Conservation (phyloP, 2,329 filamentous ascomycete genomes). For the Ceratocystiopsis sp. region DNA sequence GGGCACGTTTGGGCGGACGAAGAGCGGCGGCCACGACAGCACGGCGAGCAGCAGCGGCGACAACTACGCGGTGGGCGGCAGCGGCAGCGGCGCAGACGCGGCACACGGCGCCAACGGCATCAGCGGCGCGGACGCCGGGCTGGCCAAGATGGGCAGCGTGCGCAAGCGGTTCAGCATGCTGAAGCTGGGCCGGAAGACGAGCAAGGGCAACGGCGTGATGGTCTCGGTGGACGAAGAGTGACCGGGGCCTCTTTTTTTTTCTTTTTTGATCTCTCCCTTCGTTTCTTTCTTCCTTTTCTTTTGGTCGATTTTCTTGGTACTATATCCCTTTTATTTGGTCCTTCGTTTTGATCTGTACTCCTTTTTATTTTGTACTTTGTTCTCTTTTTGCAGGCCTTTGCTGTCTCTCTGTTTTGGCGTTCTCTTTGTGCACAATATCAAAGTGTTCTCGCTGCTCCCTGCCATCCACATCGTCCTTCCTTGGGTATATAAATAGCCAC, state of each 20-base stretch:
- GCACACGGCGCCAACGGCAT: background rate
- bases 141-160: slow-evolving; percentile 42
- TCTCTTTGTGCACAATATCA: no score
- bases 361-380: background rate
- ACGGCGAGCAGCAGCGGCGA: slow-evolving; percentile 8
- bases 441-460: no score
- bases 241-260: slow-evolving; percentile 3
- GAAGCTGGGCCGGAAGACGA: slow-evolving; percentile 54
- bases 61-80: slow-evolving; percentile 10
- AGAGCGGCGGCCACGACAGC: slow-evolving; percentile 6
- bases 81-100: slow-evolving; percentile 2
- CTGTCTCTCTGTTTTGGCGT: background rate
- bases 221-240: slow-evolving; percentile 39
- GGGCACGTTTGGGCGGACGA: no score
- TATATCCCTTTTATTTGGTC: background rate
- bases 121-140: slow-evolving; percentile 9
- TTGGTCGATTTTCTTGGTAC: background rate
- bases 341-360: background rate
- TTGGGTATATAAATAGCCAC: no score
- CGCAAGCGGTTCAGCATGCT: slow-evolving; percentile 66
- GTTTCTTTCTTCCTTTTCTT: background rate
- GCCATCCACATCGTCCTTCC: no score
- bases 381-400: background rate
- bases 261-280: background rate
- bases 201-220: slow-evolving; percentile 36